Conservation (phyloP, 495 filamentous ascomycete genomes). For the Pseudomonodictys pantanalensis region DNA sequence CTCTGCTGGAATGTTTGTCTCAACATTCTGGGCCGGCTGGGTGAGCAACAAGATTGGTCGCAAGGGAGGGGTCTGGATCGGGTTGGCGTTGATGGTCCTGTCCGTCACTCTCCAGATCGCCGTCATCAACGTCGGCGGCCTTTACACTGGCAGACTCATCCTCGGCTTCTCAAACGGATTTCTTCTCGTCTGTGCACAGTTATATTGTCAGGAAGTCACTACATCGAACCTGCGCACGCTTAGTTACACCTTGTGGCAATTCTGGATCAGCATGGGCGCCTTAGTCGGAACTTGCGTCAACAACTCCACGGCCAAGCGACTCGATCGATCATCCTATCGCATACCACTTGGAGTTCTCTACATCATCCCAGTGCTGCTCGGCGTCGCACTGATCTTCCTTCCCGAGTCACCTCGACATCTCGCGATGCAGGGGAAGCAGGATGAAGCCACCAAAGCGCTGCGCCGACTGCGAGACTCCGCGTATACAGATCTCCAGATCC, state of each 20-base stretch:
- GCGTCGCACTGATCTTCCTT: slow-evolving; percentile 59
- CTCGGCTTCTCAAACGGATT: slow-evolving; percentile 16
- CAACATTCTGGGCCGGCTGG: slow-evolving; percentile 49
- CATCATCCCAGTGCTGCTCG: slow-evolving; percentile 55
- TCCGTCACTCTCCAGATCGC: slow-evolving; percentile 4
- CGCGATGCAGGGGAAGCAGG: slow-evolving; percentile 63
- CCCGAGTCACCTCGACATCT: slow-evolving; percentile 82
- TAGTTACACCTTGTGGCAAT: slow-evolving; percentile 1
- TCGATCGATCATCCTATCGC: slow-evolving; percentile 51
- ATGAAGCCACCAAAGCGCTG: slow-evolving; percentile 65
- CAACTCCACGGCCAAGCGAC: slow-evolving; percentile 34
- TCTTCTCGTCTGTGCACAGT: not conserved
- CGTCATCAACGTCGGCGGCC: not conserved
- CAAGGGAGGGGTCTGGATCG: slow-evolving; percentile 32
- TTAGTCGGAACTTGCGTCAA: slow-evolving; percentile 10
- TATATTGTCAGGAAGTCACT: slow-evolving; percentile 4
- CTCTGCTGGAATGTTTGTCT: slow-evolving; percentile 2
- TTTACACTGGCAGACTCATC: slow-evolving; percentile 9
- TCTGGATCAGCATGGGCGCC: slow-evolving; percentile 13
- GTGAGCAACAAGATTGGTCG: slow-evolving; percentile 31
- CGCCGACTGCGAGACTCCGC: slow-evolving; percentile 51
- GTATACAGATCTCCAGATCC: not conserved
- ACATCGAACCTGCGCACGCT: slow-evolving; percentile 10
- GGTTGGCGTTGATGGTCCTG: not conserved
- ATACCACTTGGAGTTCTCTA: slow-evolving; percentile 56